Percentiles rank a stretch among this genome's conserved stretches.
phyloP scores from a whole-genome alignment of 176 grass and related monocot genomes.

The Otatea glauca region DNA sequence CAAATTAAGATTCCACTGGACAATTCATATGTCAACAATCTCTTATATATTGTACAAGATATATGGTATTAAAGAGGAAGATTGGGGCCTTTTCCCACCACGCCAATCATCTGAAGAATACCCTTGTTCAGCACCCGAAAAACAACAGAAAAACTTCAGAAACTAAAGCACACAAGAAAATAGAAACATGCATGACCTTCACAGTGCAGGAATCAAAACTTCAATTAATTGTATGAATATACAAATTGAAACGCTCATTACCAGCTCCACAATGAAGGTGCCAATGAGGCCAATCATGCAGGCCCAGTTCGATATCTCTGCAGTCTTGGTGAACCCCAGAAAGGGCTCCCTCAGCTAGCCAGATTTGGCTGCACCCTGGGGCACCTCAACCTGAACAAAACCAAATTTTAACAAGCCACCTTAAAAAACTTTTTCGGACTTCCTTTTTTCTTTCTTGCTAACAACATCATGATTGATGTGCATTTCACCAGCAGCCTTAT shows the following conservation, averaged over 20 bases:
- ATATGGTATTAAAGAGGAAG: slow-evolving; percentile 50
- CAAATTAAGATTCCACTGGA: too few relatives aligned
- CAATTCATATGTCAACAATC: too few relatives aligned
- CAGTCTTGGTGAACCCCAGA: slow-evolving; percentile 80
- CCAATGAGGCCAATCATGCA: slow-evolving; percentile 89
- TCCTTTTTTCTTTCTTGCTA: too few relatives aligned
- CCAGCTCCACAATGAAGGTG: slow-evolving; percentile 76
- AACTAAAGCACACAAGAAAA: too few relatives aligned
- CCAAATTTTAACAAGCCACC: too few relatives aligned
- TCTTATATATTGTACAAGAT: too few relatives aligned
- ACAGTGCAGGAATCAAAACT: too few relatives aligned
- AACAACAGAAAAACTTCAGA: neutral
- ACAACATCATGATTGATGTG: too few relatives aligned
- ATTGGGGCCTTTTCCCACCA: slow-evolving; percentile 79
- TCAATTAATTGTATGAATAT: neutral
- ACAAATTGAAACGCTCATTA: neutral
- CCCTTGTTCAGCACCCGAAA: slow-evolving; percentile 68
- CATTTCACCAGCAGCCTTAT: too few relatives aligned
- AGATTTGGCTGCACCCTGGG: slow-evolving; percentile 63
- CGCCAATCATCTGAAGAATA: slow-evolving; percentile 71
- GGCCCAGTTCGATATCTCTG: slow-evolving; percentile 81
- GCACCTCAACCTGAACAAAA: slow-evolving; percentile 45
- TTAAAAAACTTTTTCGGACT: too few relatives aligned
- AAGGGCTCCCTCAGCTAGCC: slow-evolving; percentile 77
- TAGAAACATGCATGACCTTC: too few relatives aligned